Evolutionary conservation across 768 basidiomycete genomes (phyloP), one percentile per base, ranked within the genome.

Genomic region (Tephrocybe sp.): DNA sequence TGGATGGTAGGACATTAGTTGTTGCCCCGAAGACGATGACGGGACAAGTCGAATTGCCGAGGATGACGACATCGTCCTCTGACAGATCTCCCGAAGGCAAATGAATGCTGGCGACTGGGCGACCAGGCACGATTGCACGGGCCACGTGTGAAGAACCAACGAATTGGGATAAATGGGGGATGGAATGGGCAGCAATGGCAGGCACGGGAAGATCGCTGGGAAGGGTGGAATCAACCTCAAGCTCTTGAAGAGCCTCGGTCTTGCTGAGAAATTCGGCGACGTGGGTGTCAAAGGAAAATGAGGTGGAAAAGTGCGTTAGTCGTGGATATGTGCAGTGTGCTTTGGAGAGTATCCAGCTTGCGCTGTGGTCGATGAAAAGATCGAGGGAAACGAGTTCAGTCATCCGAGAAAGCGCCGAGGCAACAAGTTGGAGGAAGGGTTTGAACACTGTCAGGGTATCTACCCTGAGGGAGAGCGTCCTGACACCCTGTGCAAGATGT

Each of bases 41-140:
- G 50, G 70, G 72, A 13, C 74, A 70, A 25, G 80, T 72, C 24
- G 83, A 68, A 44, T 66, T 57, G 11, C 81, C 73, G 40, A 88
- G 72, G 23, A 67, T 66, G 38, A 69, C 69, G 19, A 86, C 69
- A 58, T 82, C 74, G 22, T 76, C 78, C 55, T 81, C 79, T 19
- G 77, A 70, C 53, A 88, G 67, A 64, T 80, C 78, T 24, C 80
- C 74, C n/a, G 73, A 78, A 50, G 74, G 76, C 47, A 90, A 74
- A 62, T 82, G 78, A 42, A 90, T 73, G 59, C 74, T 75, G 52
- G 78, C 68, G 31, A 89, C 73, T 9, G 88, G 86, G 18, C 87
- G 79, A 13, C 82, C 80, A 37, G 84, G 84, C 3, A 86, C 74
- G 57, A 89, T 67, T 21, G 69, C 64, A 44, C 71, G 67, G 19